Evolutionary conservation across 1,284 basidiomycete genomes (phyloP), one percentile per base, ranked within the genome.

Genomic region (Cryptococcus jaspeensis): DNA sequence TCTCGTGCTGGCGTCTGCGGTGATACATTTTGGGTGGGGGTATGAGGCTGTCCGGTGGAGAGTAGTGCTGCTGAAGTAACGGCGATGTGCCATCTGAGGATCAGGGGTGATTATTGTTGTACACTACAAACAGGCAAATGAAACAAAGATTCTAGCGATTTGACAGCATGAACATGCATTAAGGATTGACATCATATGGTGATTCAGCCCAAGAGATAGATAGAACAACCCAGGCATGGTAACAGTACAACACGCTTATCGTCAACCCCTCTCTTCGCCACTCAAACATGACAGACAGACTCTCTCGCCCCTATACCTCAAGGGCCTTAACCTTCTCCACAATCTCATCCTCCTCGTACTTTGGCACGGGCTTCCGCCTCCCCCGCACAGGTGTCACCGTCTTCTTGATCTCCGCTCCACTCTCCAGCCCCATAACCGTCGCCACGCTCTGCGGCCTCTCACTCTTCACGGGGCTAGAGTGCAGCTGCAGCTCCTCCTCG

Each of bases 41-140:
- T 72, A 66, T 43, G 71, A 72, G 55, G 69, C 69, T 44, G 69
- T 70, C 5, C 44, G 71, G 35, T 72, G 71, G 71, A 58, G 70
- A 37, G 63, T 59, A 15, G 52, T 52, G 18, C 32, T 66, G 50
- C 37, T 53, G n/a, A 38, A 23, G 15, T 38, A 23, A 50, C 6
- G 5, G 9, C 15, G 40, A 13, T 32, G 28, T 9, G 28, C 28
- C 9, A 9, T 32, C 4, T 9, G 28, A 5, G 28, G 9, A 32
- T 9, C 9, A 32, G 28, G 4, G 28, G 9, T 32, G 28, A 32
- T 32, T 32, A n/a, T 32, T 4, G 28, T 32, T 9, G 28, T 32
- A 32, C 28, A 32, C 28, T 32, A 9, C 28, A 32, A 32, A 32
- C 9, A 32, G 28, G n/a, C n/a, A 32, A 5, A 4, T 32, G 28